These are phyloP conservation scores for Pyrenophora teres DNA, from an alignment of 2,329 filamentous ascomycete species.

Conservation along the genomic window DNA sequence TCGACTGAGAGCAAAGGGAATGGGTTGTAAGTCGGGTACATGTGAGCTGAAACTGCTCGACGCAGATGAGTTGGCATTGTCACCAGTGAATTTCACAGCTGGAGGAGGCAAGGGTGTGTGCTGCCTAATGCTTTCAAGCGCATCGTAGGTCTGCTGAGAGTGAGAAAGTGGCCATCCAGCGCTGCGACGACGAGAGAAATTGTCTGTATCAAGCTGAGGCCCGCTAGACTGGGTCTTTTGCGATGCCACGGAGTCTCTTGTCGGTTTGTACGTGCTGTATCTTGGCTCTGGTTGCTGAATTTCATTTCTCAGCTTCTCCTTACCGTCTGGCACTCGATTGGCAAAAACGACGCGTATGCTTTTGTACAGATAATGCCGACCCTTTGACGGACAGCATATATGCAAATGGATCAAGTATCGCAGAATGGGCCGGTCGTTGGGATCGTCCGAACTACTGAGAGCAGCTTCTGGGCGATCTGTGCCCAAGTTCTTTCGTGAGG, in stretches of 20 bases:
- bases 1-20: conserved; percentile 56
- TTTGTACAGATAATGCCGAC: conserved; percentile 88
- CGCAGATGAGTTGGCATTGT: conserved; percentile 29
- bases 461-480: conserved; percentile 60
- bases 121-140: conserved; percentile 28
- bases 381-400: conserved; percentile 84
- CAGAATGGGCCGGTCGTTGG: conserved; percentile 71
- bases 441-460: conserved; percentile 55
- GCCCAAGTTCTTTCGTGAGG: conserved; percentile 52
- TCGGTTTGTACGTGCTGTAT: conserved; percentile 81
- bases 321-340: conserved; percentile 92
- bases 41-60: conserved; percentile 28
- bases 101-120: conserved; percentile 39
- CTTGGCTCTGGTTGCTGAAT: conserved; percentile 85
- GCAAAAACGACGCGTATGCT: conserved; percentile 94
- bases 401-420: conserved; percentile 92
- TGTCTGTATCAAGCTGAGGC: conserved; percentile 32
- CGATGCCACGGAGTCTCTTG: conserved; percentile 46
- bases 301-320: conserved; percentile 89
- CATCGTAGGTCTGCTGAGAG: conserved; percentile 36
- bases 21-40: conserved; percentile 53
- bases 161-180: conserved; percentile 36
- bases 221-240: conserved; percentile 30
- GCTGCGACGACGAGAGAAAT: conserved; percentile 38
- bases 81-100: conserved; percentile 40